Evolutionary conservation across 192 early-diverging fungal species (phyloP), one percentile per base, ranked within the genome.

Genomic region (Coemansia sp.): DNA sequence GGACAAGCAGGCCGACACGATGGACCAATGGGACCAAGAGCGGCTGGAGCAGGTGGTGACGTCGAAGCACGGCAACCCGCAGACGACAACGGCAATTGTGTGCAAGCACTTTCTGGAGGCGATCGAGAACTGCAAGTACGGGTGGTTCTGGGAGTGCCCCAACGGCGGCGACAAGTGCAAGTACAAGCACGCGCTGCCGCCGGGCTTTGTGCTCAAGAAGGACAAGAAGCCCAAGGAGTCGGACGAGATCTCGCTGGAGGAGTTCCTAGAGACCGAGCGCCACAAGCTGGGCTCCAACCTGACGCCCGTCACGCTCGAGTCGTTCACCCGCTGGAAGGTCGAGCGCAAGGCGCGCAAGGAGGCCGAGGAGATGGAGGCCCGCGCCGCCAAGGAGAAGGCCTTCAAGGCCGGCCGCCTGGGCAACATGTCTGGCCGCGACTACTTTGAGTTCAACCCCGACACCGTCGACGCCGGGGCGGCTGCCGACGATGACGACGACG

Each of bases 81-180:
- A 86, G 53, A 88, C 89, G 8, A 89, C 92, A 3, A 99, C 96
- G 7, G 91, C 87, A 43, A 99, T 99, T 78, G 97, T 99, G 13
- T 99, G 97, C 83, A 99, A 96, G 81, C 85, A 75, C 63, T 99
- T 99, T 64, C 81, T 99, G 78, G 94, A 97, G 55, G 94, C 94
- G 10, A 94, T 99, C 50, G 94, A 97, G 60, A 81, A 72, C 46
- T 77, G 83, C 58, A 96, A 95, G 79, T 99, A 97, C 75, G 94
- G 94, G 43, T 96, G 94, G 96, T 98, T 98, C 83, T 98, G 96
- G 96, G 93, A 94, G 49, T 98, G 96, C 66, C 97, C 97, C 28
- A 95, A 94, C 58, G 94, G 94, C 54, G 89, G 90, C 70, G 74
- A 80, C 48, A 82, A 82, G 55, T 99, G 97, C 80, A 96, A 93